Percentiles rank a stretch among this genome's conserved stretches.
These are phyloP conservation scores for Gonapodya sp. DNA, from an alignment of 192 early-diverging fungal species.

Conservation along the genomic window DNA sequence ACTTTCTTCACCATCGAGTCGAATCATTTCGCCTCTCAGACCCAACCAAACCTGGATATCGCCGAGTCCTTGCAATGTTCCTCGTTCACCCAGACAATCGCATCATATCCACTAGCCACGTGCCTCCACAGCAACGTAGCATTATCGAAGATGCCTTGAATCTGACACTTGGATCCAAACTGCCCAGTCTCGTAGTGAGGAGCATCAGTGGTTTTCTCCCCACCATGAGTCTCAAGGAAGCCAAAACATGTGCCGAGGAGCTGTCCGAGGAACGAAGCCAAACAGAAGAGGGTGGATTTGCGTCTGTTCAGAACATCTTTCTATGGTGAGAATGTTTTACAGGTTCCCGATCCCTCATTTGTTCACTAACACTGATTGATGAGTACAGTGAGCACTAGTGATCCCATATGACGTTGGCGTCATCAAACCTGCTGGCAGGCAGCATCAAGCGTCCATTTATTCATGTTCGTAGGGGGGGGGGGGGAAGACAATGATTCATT, in stretches of 20 bases:
- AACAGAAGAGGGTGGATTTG: not conserved
- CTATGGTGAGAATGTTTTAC: not conserved
- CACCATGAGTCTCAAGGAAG: not conserved
- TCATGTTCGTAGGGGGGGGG: too few relatives aligned
- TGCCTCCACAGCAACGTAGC: slow-evolving; percentile 54
- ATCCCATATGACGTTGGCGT: too few relatives aligned
- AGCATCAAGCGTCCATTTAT: too few relatives aligned
- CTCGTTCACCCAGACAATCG: slow-evolving; percentile 50
- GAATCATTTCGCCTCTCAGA: slow-evolving; percentile 50
- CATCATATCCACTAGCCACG: slow-evolving; percentile 41
- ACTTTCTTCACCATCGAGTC: slow-evolving; percentile 60
- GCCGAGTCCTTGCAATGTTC: slow-evolving; percentile 63
- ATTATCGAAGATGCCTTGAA: not conserved
- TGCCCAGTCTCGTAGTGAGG: not conserved
- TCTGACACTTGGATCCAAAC: not conserved
- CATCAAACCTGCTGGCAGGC: too few relatives aligned
- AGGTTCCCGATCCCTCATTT: too few relatives aligned
- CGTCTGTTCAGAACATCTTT: not conserved
- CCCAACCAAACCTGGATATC: slow-evolving; percentile 44
- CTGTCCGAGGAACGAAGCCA: not conserved
- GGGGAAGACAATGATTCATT: too few relatives aligned
- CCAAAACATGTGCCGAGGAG: not conserved
- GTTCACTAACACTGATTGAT: too few relatives aligned
- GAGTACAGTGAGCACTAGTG: too few relatives aligned
- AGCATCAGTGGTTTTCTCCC: not conserved